Evolutionary conservation across 441 rosid genomes (phyloP).

Genomic region (Hura crepitans): DNA sequence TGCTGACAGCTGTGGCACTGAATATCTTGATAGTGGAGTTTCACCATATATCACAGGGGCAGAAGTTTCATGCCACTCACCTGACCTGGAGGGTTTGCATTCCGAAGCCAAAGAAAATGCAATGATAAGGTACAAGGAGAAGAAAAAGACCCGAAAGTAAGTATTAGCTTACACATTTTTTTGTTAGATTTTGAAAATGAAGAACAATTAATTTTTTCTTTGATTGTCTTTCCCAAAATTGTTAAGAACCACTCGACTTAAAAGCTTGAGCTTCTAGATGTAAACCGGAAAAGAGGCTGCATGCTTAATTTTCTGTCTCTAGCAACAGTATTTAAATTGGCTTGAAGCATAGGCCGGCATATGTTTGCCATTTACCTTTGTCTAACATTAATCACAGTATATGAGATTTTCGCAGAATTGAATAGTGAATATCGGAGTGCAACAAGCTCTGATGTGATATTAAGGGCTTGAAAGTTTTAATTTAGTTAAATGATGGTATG

Average conservation of each 20-base stretch:
- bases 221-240: neutral
- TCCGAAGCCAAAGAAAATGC: constrained; percentile 37
- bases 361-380: neutral
- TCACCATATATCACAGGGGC: constrained; percentile 25
- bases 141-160: constrained; percentile 54
- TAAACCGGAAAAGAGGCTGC: neutral
- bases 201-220: neutral
- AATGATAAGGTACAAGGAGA: constrained; percentile 49
- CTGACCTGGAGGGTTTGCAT: constrained; percentile 29
- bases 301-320: too few relatives aligned
- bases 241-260: neutral
- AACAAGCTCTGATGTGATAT: neutral
- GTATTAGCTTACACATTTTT: constrained; percentile 23
- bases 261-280: neutral
- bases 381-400: neutral
- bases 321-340: neutral
- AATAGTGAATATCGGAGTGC: neutral
- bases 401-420: neutral
- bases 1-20: constrained; percentile 35
- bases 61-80: constrained; percentile 32
- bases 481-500: neutral
- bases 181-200: neutral
- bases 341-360: neutral
- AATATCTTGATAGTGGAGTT: constrained; percentile 36
- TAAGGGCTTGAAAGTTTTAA: neutral